Conservation (phyloP, 495 filamentous ascomycete species). For the Viridothelium virens region DNA sequence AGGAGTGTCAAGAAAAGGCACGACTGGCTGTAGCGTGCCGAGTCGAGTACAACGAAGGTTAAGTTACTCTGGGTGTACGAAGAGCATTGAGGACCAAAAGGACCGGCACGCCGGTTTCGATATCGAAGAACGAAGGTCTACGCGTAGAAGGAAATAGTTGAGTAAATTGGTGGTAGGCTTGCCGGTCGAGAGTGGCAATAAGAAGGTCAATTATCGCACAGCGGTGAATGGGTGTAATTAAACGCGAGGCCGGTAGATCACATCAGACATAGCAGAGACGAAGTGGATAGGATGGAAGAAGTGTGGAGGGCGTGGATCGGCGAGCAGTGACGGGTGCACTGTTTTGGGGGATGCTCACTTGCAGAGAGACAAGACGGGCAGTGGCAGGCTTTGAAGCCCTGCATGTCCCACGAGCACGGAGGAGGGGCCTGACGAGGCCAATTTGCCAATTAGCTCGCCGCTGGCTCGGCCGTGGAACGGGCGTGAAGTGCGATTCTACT, state of each 20-base stretch:
- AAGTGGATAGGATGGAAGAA: not conserved
- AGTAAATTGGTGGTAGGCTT: not conserved
- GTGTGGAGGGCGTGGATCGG: not conserved
- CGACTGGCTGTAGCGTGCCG: not conserved
- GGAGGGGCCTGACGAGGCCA: constrained; percentile 5
- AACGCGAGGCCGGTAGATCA: not conserved
- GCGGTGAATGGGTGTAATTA: not conserved
- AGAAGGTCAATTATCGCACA: constrained; percentile 6
- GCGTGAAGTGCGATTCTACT: not conserved
- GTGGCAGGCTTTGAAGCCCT: not conserved
- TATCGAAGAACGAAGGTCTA: constrained; percentile 7
- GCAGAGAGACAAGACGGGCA: not conserved
- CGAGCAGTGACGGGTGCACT: not conserved
- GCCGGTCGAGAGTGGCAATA: not conserved
- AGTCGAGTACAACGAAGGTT: constrained; percentile 3
- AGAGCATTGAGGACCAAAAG: not conserved
- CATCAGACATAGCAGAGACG: not conserved
- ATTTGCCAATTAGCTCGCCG: not conserved
- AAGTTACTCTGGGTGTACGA: not conserved
- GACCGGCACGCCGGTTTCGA: not conserved
- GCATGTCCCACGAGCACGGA: not conserved
- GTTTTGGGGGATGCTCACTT: not conserved
- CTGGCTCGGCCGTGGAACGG: not conserved
- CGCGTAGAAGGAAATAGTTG: not conserved
- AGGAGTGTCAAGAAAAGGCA: not conserved